Percentiles rank a stretch among this genome's conserved stretches.
phyloP scores from a whole-genome alignment of 140 eudicot species.

The Bidens hawaiensis region DNA sequence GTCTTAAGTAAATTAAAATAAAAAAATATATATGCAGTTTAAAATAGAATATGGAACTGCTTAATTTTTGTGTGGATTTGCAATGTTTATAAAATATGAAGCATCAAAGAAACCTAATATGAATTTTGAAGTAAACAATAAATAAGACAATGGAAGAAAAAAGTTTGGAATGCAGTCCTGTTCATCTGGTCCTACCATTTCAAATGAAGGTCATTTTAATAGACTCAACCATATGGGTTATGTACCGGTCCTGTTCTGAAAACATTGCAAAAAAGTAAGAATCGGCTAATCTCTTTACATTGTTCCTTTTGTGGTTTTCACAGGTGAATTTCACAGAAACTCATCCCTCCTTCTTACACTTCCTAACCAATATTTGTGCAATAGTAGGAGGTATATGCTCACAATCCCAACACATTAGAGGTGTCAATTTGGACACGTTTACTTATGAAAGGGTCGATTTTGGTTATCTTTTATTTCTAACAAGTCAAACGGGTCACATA shows the following conservation, averaged over 20 bases:
- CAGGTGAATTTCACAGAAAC: slow-evolving; percentile 81
- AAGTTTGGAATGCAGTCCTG: too few relatives aligned
- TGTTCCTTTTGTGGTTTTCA: slow-evolving; percentile 14
- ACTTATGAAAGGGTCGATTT: not conserved
- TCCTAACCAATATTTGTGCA: slow-evolving; percentile 82
- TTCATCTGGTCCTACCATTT: too few relatives aligned
- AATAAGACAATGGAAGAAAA: too few relatives aligned
- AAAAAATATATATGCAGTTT: too few relatives aligned
- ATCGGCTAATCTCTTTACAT: not conserved
- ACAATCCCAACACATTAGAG: not conserved
- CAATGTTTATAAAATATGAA: too few relatives aligned
- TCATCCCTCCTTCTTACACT: slow-evolving; percentile 66
- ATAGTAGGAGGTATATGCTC: slow-evolving; percentile 73
- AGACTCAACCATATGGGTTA: too few relatives aligned
- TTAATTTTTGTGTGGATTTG: too few relatives aligned
- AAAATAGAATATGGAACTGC: too few relatives aligned
- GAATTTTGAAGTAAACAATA: too few relatives aligned
- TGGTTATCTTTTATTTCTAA: not conserved
- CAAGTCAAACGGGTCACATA: not conserved
- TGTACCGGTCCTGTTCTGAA: not conserved
- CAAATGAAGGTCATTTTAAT: too few relatives aligned
- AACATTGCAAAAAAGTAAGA: not conserved
- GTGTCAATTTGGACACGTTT: not conserved
- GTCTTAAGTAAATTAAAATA: too few relatives aligned
- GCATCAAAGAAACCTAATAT: too few relatives aligned